Conservation (phyloP, 345 rosid genomes). For the Salix caprea region DNA sequence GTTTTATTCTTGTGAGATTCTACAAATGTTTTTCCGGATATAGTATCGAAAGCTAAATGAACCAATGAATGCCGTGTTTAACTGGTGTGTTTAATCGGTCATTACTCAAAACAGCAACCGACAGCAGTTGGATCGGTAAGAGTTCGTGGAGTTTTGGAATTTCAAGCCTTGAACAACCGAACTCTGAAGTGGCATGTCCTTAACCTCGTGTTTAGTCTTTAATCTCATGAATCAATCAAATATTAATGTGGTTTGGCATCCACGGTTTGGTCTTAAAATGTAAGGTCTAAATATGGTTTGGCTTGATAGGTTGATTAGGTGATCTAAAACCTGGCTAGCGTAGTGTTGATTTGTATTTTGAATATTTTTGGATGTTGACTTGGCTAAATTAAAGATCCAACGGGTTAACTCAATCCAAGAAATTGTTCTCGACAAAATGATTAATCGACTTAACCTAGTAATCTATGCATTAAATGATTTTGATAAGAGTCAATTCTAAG, state of each 20-base stretch:
- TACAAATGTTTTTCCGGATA: too few species aligned
- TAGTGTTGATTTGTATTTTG: too few species aligned
- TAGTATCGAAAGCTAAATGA: not conserved
- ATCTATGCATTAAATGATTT: too few species aligned
- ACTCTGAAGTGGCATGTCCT: not conserved
- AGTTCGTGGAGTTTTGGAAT: not conserved
- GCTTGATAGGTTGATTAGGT: too few species aligned
- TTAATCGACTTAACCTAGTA: too few species aligned
- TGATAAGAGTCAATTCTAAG: too few species aligned
- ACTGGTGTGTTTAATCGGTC: not conserved
- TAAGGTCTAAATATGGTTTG: not conserved
- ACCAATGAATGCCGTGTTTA: not conserved
- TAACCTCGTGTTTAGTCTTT: not conserved
- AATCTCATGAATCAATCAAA: not conserved
- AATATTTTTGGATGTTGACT: too few species aligned
- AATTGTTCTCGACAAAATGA: too few species aligned
- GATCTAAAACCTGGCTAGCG: too few species aligned
- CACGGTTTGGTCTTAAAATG: not conserved
- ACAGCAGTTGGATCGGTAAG: not conserved
- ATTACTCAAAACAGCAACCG: not conserved
- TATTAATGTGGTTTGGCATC: not conserved
- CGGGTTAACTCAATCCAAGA: too few species aligned
- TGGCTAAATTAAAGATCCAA: too few species aligned
- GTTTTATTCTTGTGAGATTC: too few species aligned
- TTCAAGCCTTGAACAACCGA: not conserved